Conservation (phyloP, 164 flowering plant species). For the Annona cherimola region DNA sequence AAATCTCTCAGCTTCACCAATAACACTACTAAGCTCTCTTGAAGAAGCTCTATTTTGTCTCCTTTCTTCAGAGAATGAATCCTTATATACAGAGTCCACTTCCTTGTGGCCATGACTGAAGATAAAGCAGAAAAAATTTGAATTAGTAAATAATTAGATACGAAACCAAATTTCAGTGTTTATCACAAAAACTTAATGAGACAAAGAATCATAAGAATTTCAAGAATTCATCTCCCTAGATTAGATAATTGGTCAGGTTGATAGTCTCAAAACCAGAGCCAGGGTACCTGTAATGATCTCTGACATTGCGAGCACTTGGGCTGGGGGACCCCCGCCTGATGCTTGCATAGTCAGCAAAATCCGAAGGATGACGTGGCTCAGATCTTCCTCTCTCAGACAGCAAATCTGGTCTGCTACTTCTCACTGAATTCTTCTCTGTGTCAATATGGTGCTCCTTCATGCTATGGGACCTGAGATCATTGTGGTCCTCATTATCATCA, state of each 20-base stretch:
- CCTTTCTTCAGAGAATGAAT: slow-evolving; percentile 38
- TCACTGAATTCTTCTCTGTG: slow-evolving; percentile 32
- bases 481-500: slow-evolving; percentile 37
- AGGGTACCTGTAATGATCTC: slow-evolving; percentile 22
- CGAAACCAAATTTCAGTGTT: background rate
- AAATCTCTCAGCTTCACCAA: slow-evolving; percentile 28
- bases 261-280: too few relatives aligned
- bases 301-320: slow-evolving; percentile 14
- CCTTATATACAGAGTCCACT: slow-evolving; percentile 35
- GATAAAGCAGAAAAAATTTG: background rate
- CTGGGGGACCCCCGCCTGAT: slow-evolving; percentile 22
- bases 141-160: background rate
- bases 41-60: slow-evolving; percentile 20
- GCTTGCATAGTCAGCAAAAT: slow-evolving; percentile 26
- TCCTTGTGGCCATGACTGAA: slow-evolving; percentile 41
- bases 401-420: slow-evolving; percentile 28
- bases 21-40: slow-evolving; percentile 26
- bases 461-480: slow-evolving; percentile 32
- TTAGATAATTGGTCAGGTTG: too few relatives aligned
- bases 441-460: slow-evolving; percentile 34
- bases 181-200: background rate
- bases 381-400: slow-evolving; percentile 43
- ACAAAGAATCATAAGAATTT: background rate
- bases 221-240: background rate
- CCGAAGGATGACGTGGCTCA: slow-evolving; percentile 17